Base-by-base conservation (phyloP, 768 basidiomycete species). In the Jaapia argillacea region DNA sequence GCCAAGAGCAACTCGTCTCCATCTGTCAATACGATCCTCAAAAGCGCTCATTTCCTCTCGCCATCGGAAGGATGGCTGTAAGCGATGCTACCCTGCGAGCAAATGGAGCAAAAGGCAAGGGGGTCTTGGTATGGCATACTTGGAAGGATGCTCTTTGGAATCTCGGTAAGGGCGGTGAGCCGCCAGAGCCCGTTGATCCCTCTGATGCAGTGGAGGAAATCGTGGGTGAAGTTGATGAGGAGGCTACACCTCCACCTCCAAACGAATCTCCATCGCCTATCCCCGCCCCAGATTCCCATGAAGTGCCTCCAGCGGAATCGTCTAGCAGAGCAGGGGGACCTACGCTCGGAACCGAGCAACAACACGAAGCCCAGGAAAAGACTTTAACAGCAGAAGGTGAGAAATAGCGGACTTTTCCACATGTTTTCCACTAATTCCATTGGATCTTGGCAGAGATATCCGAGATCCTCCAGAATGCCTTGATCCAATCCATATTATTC, bases 101-200 rank as follows among this genome's bases (percentile, higher is more conserved):
- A 36, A 60, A 62, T n/a, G 64, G 61, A 18, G 68, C 65, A 42
- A 87, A 85, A 52, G 88, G 88, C 1, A 90, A 90, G 56, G 88
- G 85, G 0, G 84, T 88, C 6, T 66, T 68, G 27, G 63, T 87
- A 3, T 48, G 81, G 16, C 88, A 90, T 52, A 75, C 79, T 2
- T 87, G 82, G 78, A 83, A 81, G 53, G 87, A 90, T 51, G 62
- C 70, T 51, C 57, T 89, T 7, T 90, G 84, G 76, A 71, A 78
- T 6, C 69, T 83, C 66, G 87, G 86, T 22, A 62, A 33, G 10
- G 28, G 28, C 28, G 28, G 14, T 41, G n/a, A 51, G 51, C 22
- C 16, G 28, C 28, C 28, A 16, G 49, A 62, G n/a, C 85, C 78
- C 54, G 46, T 49, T 2, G 76, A 83, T 33, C 67, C 71, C 3